Percentiles rank a stretch among this genome's conserved stretches.
These are phyloP conservation scores for Phoenix roebelenii DNA, from an alignment of 176 grass and related monocot genomes.

Conservation along the genomic window DNA sequence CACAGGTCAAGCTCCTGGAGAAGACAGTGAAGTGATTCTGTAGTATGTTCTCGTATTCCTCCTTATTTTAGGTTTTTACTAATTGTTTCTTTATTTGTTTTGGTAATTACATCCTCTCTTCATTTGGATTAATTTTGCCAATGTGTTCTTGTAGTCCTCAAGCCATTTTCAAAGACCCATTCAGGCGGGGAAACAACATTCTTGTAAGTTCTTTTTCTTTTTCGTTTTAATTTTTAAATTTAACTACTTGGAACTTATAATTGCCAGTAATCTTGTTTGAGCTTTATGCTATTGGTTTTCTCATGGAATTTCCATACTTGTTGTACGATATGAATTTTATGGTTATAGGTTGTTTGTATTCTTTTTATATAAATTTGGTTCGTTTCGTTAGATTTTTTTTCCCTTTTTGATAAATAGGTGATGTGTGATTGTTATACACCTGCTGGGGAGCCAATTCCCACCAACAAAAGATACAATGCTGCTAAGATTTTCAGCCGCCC, in stretches of 20 bases:
- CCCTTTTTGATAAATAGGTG: slow-evolving; percentile 32
- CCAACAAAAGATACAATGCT: slow-evolving; percentile 54
- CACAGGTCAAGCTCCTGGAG: slow-evolving; percentile 71
- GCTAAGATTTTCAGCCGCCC: slow-evolving; percentile 76
- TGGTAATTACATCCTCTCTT: background rate
- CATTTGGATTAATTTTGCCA: background rate
- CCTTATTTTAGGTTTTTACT: background rate
- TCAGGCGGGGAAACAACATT: slow-evolving; percentile 88
- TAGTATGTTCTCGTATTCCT: slow-evolving; percentile 31
- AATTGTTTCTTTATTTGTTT: background rate
- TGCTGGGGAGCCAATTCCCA: slow-evolving; percentile 68
- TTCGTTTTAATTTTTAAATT: background rate
- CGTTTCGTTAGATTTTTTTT: background rate
- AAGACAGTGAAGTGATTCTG: slow-evolving; percentile 87
- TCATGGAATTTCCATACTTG: background rate
- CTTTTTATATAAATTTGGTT: too few relatives aligned
- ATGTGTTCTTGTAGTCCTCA: slow-evolving; percentile 38
- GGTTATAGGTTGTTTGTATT: too few relatives aligned
- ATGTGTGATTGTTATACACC: slow-evolving; percentile 87
- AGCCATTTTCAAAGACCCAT: slow-evolving; percentile 85
- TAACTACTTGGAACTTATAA: too few relatives aligned
- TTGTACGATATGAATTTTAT: too few relatives aligned
- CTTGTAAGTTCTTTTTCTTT: slow-evolving; percentile 38
- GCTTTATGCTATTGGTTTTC: background rate
- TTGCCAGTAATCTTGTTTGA: too few relatives aligned